Evolutionary conservation across 2,329 filamentous ascomycete species (phyloP).

Genomic region (Bipolaris bicolor): DNA sequence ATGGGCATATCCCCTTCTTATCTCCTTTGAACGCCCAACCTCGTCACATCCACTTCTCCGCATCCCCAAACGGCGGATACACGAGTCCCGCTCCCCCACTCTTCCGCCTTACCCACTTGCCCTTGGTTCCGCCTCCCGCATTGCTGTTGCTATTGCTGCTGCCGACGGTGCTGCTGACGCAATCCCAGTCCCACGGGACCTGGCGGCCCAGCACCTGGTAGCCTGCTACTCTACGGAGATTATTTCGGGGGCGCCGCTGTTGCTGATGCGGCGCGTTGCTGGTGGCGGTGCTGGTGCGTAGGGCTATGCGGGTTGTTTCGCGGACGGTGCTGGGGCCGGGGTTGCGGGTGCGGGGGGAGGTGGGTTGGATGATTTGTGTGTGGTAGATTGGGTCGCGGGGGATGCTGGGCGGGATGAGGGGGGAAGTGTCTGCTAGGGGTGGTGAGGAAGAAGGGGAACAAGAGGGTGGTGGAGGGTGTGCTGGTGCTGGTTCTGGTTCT

Average conservation of each 20-base stretch:
- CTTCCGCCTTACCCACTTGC: constrained; percentile 16
- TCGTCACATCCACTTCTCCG: constrained; percentile 37
- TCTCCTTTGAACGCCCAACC: too few species aligned
- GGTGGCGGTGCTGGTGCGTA: constrained; percentile 20
- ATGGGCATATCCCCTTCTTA: background rate
- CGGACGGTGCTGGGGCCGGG: constrained; percentile 19
- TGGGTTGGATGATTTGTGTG: constrained; percentile 36
- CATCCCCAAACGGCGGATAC: constrained; percentile 38
- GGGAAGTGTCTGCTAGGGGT: background rate
- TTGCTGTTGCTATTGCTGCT: constrained; percentile 21
- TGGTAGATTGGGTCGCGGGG: constrained; percentile 35
- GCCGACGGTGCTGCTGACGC: constrained; percentile 37
- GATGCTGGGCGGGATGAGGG: background rate
- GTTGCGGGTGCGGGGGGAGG: constrained; percentile 5
- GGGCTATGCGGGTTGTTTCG: constrained; percentile 34
- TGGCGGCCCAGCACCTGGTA: constrained; percentile 40
- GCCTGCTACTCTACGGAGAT: constrained; percentile 37
- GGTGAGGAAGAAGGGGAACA: background rate
- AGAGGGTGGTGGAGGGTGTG: constrained; percentile 12
- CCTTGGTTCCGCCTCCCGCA: constrained; percentile 4
- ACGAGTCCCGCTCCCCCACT: constrained; percentile 15
- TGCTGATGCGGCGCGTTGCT: constrained; percentile 5
- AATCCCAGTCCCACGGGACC: constrained; percentile 46
- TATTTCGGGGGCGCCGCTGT: constrained; percentile 10
- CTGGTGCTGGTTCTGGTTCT: background rate